A percentile compares a stretch with the other conserved stretches of the same genome.
Conservation (phyloP, 768 basidiomycete species). For the Russula lepida region DNA sequence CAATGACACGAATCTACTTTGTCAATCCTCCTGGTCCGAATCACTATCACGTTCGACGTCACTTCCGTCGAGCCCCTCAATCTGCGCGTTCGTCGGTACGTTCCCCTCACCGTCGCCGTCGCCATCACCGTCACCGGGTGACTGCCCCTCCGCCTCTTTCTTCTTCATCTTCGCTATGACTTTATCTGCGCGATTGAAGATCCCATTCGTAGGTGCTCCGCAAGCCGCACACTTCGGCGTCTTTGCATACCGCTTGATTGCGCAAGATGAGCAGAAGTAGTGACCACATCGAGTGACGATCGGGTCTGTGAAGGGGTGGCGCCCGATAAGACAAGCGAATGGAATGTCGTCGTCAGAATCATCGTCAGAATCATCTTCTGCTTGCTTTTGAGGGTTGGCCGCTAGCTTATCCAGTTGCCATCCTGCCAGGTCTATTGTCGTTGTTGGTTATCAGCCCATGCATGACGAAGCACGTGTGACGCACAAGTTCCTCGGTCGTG, state of each 20-base stretch:
- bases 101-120: constrained; percentile 37
- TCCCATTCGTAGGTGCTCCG: constrained; percentile 85
- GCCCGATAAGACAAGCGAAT: constrained; percentile 97
- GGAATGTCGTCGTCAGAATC: constrained; percentile 84
- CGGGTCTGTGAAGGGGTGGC: constrained; percentile 90
- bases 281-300: constrained; percentile 95
- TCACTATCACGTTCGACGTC: constrained; percentile 33
- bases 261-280: constrained; percentile 92
- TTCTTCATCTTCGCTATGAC: constrained; percentile 81
- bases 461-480: constrained; percentile 28
- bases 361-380: constrained; percentile 43
- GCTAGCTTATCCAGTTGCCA: constrained; percentile 98
- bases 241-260: constrained; percentile 88
- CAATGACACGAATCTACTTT: constrained; percentile 1
- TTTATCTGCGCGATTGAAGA: constrained; percentile 94
- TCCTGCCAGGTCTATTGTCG: constrained; percentile 72
- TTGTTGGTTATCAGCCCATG: constrained; percentile 10
- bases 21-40: constrained; percentile 17
- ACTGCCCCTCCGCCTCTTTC: constrained; percentile 51
- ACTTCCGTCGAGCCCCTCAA: constrained; percentile 30
- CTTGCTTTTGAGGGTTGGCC: constrained; percentile 59
- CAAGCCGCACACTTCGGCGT: constrained; percentile 96
- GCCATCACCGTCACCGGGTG: constrained; percentile 30
- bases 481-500: constrained; percentile 93
- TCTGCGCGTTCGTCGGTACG: constrained; percentile 21